Evolutionary conservation across 176 grass and related monocot genomes (phyloP).

Genomic region (Typha latifolia): DNA sequence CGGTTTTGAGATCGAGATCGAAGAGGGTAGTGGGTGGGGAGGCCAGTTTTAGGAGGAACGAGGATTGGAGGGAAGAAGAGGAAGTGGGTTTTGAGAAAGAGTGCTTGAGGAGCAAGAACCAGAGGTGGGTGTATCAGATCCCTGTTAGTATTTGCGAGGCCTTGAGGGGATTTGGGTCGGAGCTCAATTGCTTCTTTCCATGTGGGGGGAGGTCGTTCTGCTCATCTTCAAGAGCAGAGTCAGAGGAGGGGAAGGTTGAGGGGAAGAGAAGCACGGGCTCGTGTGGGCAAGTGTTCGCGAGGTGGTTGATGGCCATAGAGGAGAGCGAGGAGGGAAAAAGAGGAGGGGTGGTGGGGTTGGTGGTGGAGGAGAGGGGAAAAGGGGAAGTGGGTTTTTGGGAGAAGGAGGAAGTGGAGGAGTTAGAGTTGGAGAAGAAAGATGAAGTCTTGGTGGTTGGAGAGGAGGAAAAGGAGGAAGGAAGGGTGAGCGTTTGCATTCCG

Average conservation of each 20-base stretch:
- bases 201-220: conserved; percentile 65
- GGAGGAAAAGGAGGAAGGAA: conserved; percentile 59
- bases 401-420: conserved; percentile 38
- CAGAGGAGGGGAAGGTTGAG: conserved; percentile 7
- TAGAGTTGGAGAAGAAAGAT: conserved; percentile 57
- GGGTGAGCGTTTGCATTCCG: conserved; percentile 80
- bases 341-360: conserved; percentile 34
- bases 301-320: conserved; percentile 59
- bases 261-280: conserved; percentile 25
- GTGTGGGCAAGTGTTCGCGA: conserved; percentile 64
- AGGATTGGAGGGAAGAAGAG: conserved; percentile 9
- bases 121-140: conserved; percentile 92
- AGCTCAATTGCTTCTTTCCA: conserved; percentile 45
- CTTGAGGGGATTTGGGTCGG: conserved; percentile 62
- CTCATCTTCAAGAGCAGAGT: conserved; percentile 42
- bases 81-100: conserved; percentile 36
- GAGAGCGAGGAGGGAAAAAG: conserved; percentile 39
- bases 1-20: conserved; percentile 57
- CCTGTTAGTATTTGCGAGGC: conserved; percentile 93
- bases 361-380: conserved; percentile 10
- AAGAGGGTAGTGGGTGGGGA: conserved; percentile 44
- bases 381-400: not conserved
- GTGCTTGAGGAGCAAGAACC: conserved; percentile 50
- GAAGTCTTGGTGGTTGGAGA: conserved; percentile 62
- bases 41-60: conserved; percentile 59